Conservation (phyloP, 1,284 basidiomycete species). For the Tetrapyrgos nigripes region DNA sequence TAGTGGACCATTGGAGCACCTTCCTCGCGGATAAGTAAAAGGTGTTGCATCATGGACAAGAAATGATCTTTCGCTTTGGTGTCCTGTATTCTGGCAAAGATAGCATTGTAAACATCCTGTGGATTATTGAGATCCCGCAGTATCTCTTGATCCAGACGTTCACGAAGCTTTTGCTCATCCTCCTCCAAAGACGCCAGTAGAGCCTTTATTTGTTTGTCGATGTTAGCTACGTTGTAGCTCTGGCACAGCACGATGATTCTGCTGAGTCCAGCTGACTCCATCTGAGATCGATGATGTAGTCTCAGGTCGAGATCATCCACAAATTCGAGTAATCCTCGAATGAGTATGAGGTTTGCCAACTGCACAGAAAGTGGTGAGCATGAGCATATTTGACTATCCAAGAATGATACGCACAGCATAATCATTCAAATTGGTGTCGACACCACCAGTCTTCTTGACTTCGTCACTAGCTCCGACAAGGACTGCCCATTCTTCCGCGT, state of each 20-base stretch:
- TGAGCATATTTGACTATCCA: conserved; percentile 13
- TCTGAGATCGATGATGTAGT: conserved; percentile 85
- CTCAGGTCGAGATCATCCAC: conserved; percentile 84
- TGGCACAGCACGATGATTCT: conserved; percentile 79
- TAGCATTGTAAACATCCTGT: conserved; percentile 87
- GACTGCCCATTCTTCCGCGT: conserved; percentile 93
- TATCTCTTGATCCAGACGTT: conserved; percentile 80
- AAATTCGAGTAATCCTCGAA: conserved; percentile 68
- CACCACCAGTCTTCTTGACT: conserved; percentile 70
- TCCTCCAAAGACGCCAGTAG: conserved; percentile 77
- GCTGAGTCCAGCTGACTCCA: conserved; percentile 87
- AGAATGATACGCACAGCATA: conserved; percentile 71
- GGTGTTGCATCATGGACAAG: conserved; percentile 90
- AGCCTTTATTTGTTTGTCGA: conserved; percentile 74
- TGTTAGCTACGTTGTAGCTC: conserved; percentile 66
- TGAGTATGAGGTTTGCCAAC: conserved; percentile 74
- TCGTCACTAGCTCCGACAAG: conserved; percentile 95
- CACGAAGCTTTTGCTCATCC: conserved; percentile 81
- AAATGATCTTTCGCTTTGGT: conserved; percentile 88
- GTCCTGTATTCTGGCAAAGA: conserved; percentile 77
- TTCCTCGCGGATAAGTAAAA: conserved; percentile 90
- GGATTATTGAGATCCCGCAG: conserved; percentile 83
- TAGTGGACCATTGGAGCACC: conserved; percentile 85
- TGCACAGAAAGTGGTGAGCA: conserved; percentile 34
- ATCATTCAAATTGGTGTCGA: conserved; percentile 76